phyloP scores from a whole-genome alignment of 2,329 filamentous ascomycete genomes.

The Colletotrichum sp. region DNA sequence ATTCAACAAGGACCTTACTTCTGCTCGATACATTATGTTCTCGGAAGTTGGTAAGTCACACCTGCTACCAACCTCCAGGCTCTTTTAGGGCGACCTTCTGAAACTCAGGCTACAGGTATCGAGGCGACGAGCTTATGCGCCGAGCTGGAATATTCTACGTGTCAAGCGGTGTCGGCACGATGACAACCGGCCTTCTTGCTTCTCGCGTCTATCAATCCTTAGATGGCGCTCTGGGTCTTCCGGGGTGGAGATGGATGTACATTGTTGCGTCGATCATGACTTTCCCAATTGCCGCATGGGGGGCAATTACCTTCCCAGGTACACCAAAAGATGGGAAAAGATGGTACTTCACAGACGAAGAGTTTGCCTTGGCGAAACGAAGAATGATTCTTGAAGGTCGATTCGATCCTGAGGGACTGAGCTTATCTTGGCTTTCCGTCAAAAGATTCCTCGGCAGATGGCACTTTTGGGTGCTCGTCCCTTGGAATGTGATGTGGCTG shows the following conservation, averaged over 20 bases:
- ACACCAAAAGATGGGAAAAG: background rate
- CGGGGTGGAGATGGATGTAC: constrained; percentile 3
- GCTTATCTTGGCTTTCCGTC: background rate
- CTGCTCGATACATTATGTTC: background rate
- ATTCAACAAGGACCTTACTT: background rate
- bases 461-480: constrained; percentile 21
- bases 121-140: background rate
- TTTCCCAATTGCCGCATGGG: background rate
- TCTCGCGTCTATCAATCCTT: background rate
- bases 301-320: background rate
- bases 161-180: background rate
- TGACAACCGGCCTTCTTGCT: background rate
- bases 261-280: background rate
- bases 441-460: constrained; percentile 1
- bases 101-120: background rate
- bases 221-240: background rate
- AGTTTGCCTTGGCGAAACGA: background rate
- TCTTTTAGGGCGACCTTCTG: background rate
- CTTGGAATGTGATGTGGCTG: constrained; percentile 18
- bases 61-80: too few relatives aligned
- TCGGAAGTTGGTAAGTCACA: background rate
- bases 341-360: background rate
- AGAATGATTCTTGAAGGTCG: background rate
- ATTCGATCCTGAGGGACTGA: background rate
- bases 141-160: background rate